A percentile compares a stretch with the other conserved stretches of the same genome.
Evolutionary conservation across 805 yeast genomes (phyloP).

Genomic region (Saturnispora serradocipensis): DNA sequence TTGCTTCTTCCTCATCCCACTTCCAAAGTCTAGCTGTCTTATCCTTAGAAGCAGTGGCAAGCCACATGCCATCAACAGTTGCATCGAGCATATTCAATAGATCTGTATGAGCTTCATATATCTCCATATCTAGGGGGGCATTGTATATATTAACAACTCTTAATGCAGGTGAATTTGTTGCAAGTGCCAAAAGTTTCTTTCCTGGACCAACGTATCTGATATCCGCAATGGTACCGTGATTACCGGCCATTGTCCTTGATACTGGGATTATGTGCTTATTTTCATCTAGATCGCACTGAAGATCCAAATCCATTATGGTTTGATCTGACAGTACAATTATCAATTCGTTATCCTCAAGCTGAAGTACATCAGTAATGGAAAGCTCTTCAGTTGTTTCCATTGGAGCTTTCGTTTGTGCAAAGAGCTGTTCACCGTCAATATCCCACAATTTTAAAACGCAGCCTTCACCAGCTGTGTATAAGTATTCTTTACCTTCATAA

Average conservation of each 20-base stretch:
- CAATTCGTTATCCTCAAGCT: conserved; percentile 26
- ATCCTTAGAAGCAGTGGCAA: conserved; percentile 89
- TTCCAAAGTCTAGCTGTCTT: conserved; percentile 78
- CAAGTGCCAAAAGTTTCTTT: conserved; percentile 57
- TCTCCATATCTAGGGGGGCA: conserved; percentile 48
- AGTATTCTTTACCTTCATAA: conserved; percentile 26
- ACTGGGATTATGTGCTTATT: conserved; percentile 31
- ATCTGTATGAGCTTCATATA: conserved; percentile 79
- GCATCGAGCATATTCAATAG: conserved; percentile 73
- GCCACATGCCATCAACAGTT: conserved; percentile 76
- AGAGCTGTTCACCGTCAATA: conserved; percentile 35
- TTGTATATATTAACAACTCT: conserved; percentile 60
- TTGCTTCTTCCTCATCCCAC: conserved; percentile 35
- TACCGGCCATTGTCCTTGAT: conserved; percentile 66
- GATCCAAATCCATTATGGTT: conserved; percentile 39
- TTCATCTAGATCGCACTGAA: conserved; percentile 20
- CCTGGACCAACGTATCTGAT: conserved; percentile 66
- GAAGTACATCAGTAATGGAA: conserved; percentile 49
- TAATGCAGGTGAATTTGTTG: conserved; percentile 88
- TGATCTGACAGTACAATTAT: conserved; percentile 74
- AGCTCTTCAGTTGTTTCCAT: conserved; percentile 61
- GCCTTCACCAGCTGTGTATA: conserved; percentile 74
- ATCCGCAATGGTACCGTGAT: conserved; percentile 93
- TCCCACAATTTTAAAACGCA: conserved; percentile 65
- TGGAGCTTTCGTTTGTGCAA: conserved; percentile 40